Evolutionary conservation across 177 flowering plant genomes (phyloP), one percentile per base, ranked within the genome.

Genomic region (Vitis hybrid): DNA sequence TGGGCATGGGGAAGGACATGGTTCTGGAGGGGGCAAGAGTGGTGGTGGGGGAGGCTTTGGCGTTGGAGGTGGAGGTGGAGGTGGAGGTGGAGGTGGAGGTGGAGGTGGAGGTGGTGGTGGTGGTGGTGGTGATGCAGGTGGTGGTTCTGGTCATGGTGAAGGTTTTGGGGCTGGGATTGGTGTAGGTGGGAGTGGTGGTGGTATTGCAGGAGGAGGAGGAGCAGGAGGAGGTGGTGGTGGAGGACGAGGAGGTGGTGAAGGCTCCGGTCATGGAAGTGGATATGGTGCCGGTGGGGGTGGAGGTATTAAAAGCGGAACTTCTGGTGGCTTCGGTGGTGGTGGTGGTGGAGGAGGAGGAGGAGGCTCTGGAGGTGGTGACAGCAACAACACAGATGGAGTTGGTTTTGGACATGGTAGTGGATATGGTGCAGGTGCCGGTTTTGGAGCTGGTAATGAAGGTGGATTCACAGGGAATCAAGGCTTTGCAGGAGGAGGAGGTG

Each of bases 261-360:
- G 66, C 1, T 63, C 7, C 18, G 79, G 79, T 51, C 70, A 64
- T 52, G 80, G 76, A 1, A 68, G 64, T 54, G 80, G 80, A 23
- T 71, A 48, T n/a, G 80, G 74, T 21, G 76, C 26, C 6, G 75
- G 75, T 21, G 67, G 30, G 1, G 79, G 67, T 2, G 66, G 66
- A 1, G 30, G 30, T 26, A 26, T 26, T 26, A 26, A 39, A 39
- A 39, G 45, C 8, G 45, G 45, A 39, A 7, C 9, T 39, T 5
- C 45, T 39, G 8, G 45, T 39, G 45, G 45, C 45, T 5, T 39
- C 8, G 45, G 39, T 34, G 39, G 45, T 39, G 45, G 45, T 6
- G 45, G 45, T 39, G 45, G 39, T 34, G 45, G 45, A 4, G 39
- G 45, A 0, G 45, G 48, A 1, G 48, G 48, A 39, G 48, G 48